Percentiles rank a stretch among this genome's conserved stretches.
phyloP scores from a whole-genome alignment of 1,139 yeast genomes.

The Spathaspora sp. region DNA sequence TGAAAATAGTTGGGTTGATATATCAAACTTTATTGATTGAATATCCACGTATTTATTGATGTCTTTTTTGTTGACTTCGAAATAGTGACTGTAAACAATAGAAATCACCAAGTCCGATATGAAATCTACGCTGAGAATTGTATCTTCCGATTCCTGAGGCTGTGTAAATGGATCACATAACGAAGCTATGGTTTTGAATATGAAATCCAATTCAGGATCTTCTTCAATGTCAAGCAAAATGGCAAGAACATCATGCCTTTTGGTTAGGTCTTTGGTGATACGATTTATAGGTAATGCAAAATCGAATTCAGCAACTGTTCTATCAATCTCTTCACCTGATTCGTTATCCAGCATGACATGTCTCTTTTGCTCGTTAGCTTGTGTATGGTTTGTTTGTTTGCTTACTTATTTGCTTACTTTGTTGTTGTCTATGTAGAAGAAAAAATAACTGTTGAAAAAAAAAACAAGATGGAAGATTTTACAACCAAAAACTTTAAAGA shows the following conservation, averaged over 20 bases:
- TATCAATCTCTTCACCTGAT: constrained; percentile 20
- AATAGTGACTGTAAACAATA: constrained; percentile 21
- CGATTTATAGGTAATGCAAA: constrained; percentile 23
- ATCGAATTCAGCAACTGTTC: constrained; percentile 24
- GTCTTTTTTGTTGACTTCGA: constrained; percentile 8
- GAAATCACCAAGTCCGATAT: constrained; percentile 54
- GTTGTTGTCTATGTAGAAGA: too few relatives aligned
- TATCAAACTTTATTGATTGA: constrained; percentile 36
- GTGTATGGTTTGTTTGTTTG: too few relatives aligned
- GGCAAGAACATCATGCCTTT: constrained; percentile 23
- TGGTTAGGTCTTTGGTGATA: constrained; percentile 16
- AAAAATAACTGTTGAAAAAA: background rate
- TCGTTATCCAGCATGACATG: constrained; percentile 27
- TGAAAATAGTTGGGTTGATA: constrained; percentile 36
- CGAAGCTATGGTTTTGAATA: constrained; percentile 37
- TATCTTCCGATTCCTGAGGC: constrained; percentile 59
- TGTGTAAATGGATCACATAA: constrained; percentile 68
- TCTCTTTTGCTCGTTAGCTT: constrained; percentile 8
- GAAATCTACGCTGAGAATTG: constrained; percentile 53
- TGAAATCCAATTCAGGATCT: constrained; percentile 17
- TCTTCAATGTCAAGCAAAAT: constrained; percentile 19
- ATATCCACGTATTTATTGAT: constrained; percentile 13
- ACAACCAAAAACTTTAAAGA: background rate
- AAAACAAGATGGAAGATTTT: background rate
- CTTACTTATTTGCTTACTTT: too few relatives aligned